Evolutionary conservation across 164 flowering plant species (phyloP).

Genomic region (Pachysandra terminalis): DNA sequence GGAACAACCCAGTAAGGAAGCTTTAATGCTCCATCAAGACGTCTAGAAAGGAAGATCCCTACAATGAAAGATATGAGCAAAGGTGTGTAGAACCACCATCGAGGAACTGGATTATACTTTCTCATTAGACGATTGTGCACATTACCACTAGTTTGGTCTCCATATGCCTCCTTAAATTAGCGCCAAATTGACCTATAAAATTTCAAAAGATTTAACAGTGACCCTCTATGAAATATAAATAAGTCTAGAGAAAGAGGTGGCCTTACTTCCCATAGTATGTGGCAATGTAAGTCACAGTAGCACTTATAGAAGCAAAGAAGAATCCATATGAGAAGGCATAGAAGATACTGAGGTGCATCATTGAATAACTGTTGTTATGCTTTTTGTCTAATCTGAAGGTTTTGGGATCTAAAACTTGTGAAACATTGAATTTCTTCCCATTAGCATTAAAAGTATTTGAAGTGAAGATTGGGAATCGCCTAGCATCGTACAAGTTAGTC

Average conservation of each 20-base stretch:
- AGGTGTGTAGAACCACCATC: conserved; percentile 20
- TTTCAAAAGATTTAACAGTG: too few species aligned
- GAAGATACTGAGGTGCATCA: conserved; percentile 28
- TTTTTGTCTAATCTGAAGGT: conserved; percentile 11
- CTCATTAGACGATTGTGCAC: conserved; percentile 17
- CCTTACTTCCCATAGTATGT: conserved; percentile 39
- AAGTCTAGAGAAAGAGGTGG: too few species aligned
- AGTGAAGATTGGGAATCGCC: conserved; percentile 43
- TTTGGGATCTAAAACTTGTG: conserved; percentile 24
- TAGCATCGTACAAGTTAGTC: conserved; percentile 44
- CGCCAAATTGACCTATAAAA: conserved; percentile 1
- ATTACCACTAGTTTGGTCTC: not conserved
- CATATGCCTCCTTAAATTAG: not conserved
- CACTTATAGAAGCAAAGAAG: conserved; percentile 31
- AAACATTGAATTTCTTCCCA: conserved; percentile 25
- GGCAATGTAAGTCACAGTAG: conserved; percentile 39
- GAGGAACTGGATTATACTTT: conserved; percentile 16
- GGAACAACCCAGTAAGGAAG: conserved; percentile 22
- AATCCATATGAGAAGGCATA: conserved; percentile 33
- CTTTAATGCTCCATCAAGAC: conserved; percentile 9
- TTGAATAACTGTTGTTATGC: conserved; percentile 24
- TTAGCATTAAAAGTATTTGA: conserved; percentile 20
- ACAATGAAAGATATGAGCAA: not conserved
- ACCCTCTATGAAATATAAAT: too few species aligned
- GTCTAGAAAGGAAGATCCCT: conserved; percentile 6